These are phyloP conservation scores for Cylindrotheca closterium DNA, from an alignment of 108 stramenopile genomes.

Conservation along the genomic window DNA sequence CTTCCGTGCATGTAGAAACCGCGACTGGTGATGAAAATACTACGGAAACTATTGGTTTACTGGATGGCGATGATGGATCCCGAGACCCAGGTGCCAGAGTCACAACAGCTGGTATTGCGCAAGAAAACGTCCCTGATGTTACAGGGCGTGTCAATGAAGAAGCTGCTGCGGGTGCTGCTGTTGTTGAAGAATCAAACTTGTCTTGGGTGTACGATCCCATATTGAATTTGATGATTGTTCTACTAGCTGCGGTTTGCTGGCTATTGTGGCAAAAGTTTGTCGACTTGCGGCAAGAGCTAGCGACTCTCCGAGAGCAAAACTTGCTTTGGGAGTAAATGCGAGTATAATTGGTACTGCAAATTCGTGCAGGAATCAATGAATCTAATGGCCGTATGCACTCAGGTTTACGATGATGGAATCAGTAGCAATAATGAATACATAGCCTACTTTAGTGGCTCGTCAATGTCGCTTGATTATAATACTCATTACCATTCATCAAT, in stretches of 20 bases:
- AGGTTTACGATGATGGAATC: not conserved
- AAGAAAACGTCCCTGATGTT: not conserved
- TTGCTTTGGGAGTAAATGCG: not conserved
- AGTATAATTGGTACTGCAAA: not conserved
- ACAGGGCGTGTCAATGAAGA: not conserved
- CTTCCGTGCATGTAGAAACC: not conserved
- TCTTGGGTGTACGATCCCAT: slow-evolving; percentile 44
- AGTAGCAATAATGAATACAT: too few relatives aligned
- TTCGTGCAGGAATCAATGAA: not conserved
- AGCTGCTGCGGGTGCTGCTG: not conserved
- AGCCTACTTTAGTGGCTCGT: too few relatives aligned
- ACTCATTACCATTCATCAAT: not conserved
- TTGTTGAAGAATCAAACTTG: not conserved
- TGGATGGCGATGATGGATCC: too few relatives aligned
- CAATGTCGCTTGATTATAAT: not conserved
- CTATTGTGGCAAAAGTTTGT: slow-evolving; percentile 32
- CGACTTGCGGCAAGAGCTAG: slow-evolving; percentile 31
- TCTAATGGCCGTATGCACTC: not conserved
- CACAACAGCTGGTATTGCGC: not conserved
- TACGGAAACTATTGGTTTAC: not conserved
- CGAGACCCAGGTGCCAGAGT: not conserved
- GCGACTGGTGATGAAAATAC: slow-evolving; percentile 1
- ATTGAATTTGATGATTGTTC: slow-evolving; percentile 38
- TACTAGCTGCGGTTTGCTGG: slow-evolving; percentile 40
- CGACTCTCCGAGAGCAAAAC: slow-evolving; percentile 8